phyloP scores from a whole-genome alignment of 257 asterid genomes.

The Plantago ovata region DNA sequence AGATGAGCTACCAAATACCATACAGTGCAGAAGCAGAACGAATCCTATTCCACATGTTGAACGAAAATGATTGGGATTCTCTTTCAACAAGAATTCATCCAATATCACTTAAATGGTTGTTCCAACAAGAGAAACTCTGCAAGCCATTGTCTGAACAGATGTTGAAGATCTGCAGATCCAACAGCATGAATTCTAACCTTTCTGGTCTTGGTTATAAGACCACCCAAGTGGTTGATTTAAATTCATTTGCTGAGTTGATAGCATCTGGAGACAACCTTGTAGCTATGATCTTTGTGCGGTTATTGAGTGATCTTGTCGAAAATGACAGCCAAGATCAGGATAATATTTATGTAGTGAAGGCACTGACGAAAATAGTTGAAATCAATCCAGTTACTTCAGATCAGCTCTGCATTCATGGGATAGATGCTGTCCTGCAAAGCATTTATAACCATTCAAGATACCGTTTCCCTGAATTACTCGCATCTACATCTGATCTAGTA shows the following conservation, averaged over 20 bases:
- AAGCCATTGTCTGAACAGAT: constrained; percentile 56
- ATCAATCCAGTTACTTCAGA: constrained; percentile 70
- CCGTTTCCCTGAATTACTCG: constrained; percentile 44
- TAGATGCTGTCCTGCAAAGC: constrained; percentile 48
- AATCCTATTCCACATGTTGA: constrained; percentile 56
- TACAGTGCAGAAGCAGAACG: constrained; percentile 89
- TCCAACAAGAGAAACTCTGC: constrained; percentile 87
- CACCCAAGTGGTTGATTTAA: constrained; percentile 38
- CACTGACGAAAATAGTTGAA: constrained; percentile 45
- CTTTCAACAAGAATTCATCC: constrained; percentile 59
- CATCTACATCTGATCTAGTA: constrained; percentile 44
- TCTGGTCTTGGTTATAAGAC: constrained; percentile 29
- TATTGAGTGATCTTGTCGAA: constrained; percentile 57
- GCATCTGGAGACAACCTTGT: constrained; percentile 58
- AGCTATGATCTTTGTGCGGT: constrained; percentile 45
- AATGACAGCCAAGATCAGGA: constrained; percentile 45
- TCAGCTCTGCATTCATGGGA: constrained; percentile 64
- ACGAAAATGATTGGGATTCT: constrained; percentile 74
- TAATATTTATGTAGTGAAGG: constrained; percentile 48
- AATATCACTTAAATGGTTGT: constrained; percentile 77
- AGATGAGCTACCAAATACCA: constrained; percentile 73
- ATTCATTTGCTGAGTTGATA: constrained; percentile 61
- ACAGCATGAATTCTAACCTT: constrained; percentile 27
- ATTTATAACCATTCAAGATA: constrained; percentile 34
- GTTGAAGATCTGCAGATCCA: constrained; percentile 54